Conservation (phyloP, 331 rosid genomes). For the Arachis monticola region DNA sequence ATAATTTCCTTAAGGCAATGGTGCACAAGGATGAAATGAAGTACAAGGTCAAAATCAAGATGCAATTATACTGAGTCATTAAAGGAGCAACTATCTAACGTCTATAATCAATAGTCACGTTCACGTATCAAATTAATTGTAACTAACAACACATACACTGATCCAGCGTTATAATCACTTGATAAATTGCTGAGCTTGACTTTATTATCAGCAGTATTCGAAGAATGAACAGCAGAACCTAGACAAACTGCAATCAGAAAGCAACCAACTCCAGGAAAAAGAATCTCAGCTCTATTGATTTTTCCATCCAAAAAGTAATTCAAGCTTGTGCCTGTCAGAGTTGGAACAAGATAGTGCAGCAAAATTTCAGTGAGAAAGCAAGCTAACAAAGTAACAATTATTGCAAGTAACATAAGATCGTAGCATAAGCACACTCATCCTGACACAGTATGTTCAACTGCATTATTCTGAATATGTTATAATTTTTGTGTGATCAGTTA, state of each 20-base stretch:
- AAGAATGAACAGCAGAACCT: conserved; percentile 84
- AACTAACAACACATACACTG: conserved; percentile 50
- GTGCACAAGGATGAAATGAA: neutral
- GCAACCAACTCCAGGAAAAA: conserved; percentile 92
- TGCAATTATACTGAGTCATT: neutral
- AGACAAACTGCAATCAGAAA: conserved; percentile 86
- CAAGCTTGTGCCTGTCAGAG: conserved; percentile 75
- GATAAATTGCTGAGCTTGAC: conserved; percentile 62
- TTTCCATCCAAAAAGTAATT: conserved; percentile 84
- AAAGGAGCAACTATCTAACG: neutral
- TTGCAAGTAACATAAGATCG: neutral
- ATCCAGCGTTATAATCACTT: conserved; percentile 41
- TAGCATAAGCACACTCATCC: conserved; percentile 7
- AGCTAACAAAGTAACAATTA: neutral
- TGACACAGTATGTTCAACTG: conserved; percentile 10
- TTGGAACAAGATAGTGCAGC: conserved; percentile 23
- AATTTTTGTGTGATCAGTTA: neutral
- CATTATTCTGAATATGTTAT: neutral
- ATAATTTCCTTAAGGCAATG: neutral
- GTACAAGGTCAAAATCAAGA: neutral
- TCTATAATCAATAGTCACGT: neutral
- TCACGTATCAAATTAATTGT: conserved; percentile 11
- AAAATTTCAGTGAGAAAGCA: conserved; percentile 21
- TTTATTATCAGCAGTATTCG: conserved; percentile 76
- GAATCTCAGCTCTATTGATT: conserved; percentile 85